Evolutionary conservation across 371 early-diverging fungal genomes (phyloP).

Genomic region (Dichotomocladium elegans): DNA sequence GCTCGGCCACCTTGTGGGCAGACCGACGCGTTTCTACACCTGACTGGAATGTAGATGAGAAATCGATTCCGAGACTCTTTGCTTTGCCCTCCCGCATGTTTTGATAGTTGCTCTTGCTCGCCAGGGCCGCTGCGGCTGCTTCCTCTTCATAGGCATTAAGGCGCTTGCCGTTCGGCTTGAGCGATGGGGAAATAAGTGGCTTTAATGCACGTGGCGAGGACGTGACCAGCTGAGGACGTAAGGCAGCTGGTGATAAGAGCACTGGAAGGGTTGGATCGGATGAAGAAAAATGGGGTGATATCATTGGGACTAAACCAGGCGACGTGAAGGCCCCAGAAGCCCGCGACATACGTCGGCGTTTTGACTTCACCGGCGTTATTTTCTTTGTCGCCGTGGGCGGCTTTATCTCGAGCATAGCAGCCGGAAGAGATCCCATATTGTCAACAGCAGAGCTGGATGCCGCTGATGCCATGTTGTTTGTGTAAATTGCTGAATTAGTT

Average conservation of each 20-base stretch:
- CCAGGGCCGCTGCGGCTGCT: conserved; percentile 49
- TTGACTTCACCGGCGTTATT: conserved; percentile 6
- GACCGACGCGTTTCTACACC: conserved; percentile 74
- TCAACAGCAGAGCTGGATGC: conserved; percentile 22
- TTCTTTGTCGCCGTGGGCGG: not conserved
- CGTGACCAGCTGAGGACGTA: conserved; percentile 14
- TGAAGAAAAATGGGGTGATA: conserved; percentile 11
- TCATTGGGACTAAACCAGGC: conserved; percentile 17
- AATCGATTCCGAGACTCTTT: conserved; percentile 72
- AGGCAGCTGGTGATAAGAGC: conserved; percentile 35
- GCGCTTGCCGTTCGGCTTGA: conserved; percentile 42
- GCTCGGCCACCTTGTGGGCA: conserved; percentile 91
- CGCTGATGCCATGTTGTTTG: too few relatives aligned
- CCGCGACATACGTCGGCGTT: conserved; percentile 21
- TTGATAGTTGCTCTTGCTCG: conserved; percentile 84
- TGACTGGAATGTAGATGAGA: conserved; percentile 64
- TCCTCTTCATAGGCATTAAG: conserved; percentile 39
- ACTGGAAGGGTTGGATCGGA: conserved; percentile 21
- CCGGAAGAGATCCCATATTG: conserved; percentile 33
- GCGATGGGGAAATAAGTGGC: conserved; percentile 50
- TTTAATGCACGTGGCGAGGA: conserved; percentile 39
- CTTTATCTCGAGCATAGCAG: conserved; percentile 28
- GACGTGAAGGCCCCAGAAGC: conserved; percentile 17
- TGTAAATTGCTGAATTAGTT: not conserved
- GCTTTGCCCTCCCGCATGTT: conserved; percentile 81